A percentile compares a stretch with the other conserved stretches of the same genome.
phyloP scores from a whole-genome alignment of 192 early-diverging fungal genomes.

The Dissophora globulifera region DNA sequence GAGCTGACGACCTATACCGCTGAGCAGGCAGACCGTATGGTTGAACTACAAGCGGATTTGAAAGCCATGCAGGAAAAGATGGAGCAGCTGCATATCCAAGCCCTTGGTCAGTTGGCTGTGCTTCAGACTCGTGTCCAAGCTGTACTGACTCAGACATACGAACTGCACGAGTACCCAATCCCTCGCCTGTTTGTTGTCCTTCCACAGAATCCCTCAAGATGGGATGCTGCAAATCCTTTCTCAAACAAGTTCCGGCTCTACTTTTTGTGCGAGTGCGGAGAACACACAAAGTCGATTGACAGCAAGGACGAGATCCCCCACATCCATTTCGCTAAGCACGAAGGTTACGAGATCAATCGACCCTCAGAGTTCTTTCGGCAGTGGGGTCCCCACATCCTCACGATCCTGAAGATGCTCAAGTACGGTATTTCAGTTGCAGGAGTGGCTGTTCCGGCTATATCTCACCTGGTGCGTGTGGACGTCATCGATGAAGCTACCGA shows the following conservation, averaged over 20 bases:
- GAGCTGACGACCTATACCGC: conserved; percentile 2
- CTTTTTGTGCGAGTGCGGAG: conserved; percentile 36
- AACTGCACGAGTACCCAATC: conserved; percentile 11
- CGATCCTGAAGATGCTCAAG: conserved; percentile 23
- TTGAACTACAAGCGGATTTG: neutral
- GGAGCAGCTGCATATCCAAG: neutral
- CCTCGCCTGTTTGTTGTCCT: conserved; percentile 26
- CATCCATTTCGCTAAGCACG: conserved; percentile 25
- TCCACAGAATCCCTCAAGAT: neutral
- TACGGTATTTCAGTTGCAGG: conserved; percentile 23
- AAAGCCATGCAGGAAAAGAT: neutral
- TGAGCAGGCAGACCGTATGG: conserved; percentile 1
- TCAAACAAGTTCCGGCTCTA: conserved; percentile 23
- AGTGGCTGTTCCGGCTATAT: conserved; percentile 8
- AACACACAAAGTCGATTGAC: conserved; percentile 5
- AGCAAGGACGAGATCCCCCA: conserved; percentile 5
- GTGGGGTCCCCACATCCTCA: conserved; percentile 19
- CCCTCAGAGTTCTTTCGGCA: conserved; percentile 25
- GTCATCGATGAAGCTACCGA: neutral
- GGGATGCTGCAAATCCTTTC: neutral
- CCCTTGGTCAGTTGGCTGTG: conserved; percentile 6
- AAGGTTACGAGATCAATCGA: conserved; percentile 23
- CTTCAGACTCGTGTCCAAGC: conserved; percentile 16
- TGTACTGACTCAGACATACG: conserved; percentile 12
- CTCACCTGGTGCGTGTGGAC: neutral